These are phyloP conservation scores for Chaetomium fimeti DNA, from an alignment of 495 filamentous ascomycete species.

Conservation along the genomic window DNA sequence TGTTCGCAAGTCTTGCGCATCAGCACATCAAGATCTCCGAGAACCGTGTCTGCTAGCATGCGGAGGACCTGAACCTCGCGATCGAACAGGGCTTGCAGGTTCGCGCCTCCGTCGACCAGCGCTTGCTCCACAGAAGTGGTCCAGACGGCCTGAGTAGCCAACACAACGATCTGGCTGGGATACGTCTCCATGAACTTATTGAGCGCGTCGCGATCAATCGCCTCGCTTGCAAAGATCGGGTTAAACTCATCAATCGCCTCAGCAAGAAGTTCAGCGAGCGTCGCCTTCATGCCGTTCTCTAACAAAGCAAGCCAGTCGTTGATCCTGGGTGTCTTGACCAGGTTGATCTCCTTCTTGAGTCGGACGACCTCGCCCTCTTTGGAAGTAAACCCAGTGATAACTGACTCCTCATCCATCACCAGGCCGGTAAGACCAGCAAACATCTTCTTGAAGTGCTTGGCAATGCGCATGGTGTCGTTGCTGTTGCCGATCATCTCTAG, in stretches of 20 bases:
- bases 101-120: slow-evolving; percentile 64
- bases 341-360: slow-evolving; percentile 83
- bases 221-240: slow-evolving; percentile 63
- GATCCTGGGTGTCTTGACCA: slow-evolving; percentile 89
- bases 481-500: slow-evolving; percentile 99
- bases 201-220: slow-evolving; percentile 65
- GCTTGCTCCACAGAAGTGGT: slow-evolving; percentile 77
- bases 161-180: slow-evolving; percentile 91
- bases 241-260: slow-evolving; percentile 79
- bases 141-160: slow-evolving; percentile 95
- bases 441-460: slow-evolving; percentile 99
- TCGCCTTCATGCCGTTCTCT: slow-evolving; percentile 90
- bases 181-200: slow-evolving; percentile 74
- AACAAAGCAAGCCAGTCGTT: slow-evolving; percentile 95
- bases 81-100: slow-evolving; percentile 66
- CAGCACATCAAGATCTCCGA: slow-evolving; percentile 83
- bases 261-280: slow-evolving; percentile 83
- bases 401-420: slow-evolving; percentile 82
- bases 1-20: slow-evolving; percentile 95
- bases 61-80: slow-evolving; percentile 76
- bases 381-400: slow-evolving; percentile 88
- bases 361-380: slow-evolving; percentile 92
- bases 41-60: slow-evolving; percentile 81
- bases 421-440: slow-evolving; percentile 92
- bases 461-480: slow-evolving; percentile 90